Evolutionary conservation across 768 basidiomycete species (phyloP).

Genomic region (Agaricus subrufescens): DNA sequence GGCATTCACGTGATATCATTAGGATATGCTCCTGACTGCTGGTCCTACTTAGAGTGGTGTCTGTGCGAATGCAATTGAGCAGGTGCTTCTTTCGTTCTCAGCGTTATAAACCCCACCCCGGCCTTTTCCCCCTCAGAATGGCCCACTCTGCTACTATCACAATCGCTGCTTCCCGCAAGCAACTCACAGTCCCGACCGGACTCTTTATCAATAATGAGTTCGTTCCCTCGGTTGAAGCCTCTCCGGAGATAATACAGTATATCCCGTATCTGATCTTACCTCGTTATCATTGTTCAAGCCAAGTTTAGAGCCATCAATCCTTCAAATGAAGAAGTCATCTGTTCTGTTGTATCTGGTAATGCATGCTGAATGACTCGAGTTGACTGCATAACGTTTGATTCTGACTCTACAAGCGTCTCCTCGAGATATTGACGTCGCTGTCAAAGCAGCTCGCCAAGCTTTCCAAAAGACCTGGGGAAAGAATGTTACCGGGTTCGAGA

Average conservation of each 20-base stretch:
- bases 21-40: too few species aligned
- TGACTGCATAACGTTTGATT: neutral
- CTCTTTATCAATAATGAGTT: conserved; percentile 93
- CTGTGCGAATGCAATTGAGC: conserved; percentile 3
- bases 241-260: conserved; percentile 59
- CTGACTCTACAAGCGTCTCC: conserved; percentile 41
- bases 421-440: conserved; percentile 80
- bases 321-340: conserved; percentile 70
- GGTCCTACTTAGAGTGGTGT: neutral
- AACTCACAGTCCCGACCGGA: conserved; percentile 68
- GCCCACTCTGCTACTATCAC: conserved; percentile 33
- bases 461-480: conserved; percentile 88
- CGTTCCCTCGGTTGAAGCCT: conserved; percentile 63
- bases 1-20: neutral
- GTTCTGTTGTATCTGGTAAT: conserved; percentile 60
- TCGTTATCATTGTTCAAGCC: neutral
- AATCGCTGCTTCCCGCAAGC: conserved; percentile 38
- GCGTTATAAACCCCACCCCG: neutral
- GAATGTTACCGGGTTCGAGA: conserved; percentile 78
- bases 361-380: neutral
- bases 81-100: conserved; percentile 9
- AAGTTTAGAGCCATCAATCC: conserved; percentile 67
- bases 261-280: conserved; percentile 6
- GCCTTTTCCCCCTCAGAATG: conserved; percentile 35
- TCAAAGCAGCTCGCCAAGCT: conserved; percentile 77